Evolutionary conservation across 179 eudicot species (phyloP).

Genomic region (Nepenthes alata): DNA sequence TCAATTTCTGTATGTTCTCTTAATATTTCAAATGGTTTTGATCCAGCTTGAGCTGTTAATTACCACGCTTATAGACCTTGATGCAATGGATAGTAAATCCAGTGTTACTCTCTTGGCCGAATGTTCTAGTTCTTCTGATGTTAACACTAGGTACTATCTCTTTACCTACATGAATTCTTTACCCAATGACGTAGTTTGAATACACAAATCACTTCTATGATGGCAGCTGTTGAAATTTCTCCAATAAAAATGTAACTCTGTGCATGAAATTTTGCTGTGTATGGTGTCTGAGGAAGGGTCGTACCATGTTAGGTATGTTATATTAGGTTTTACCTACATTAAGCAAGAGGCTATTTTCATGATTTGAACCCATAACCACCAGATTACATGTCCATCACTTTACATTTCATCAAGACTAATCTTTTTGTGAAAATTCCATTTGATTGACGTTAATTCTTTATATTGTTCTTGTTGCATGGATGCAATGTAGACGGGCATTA

Average conservation of each 20-base stretch:
- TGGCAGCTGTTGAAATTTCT: too few relatives aligned
- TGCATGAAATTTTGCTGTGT: too few relatives aligned
- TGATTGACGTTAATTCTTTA: neutral
- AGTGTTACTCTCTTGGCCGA: conserved; percentile 82
- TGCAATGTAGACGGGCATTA: conserved; percentile 55
- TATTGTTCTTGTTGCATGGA: neutral
- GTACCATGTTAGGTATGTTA: too few relatives aligned
- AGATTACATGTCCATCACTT: too few relatives aligned
- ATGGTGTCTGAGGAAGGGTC: too few relatives aligned
- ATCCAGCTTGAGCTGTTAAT: conserved; percentile 82
- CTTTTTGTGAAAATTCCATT: neutral
- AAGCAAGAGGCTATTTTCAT: too few relatives aligned
- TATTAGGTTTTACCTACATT: too few relatives aligned
- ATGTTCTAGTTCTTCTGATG: conserved; percentile 90
- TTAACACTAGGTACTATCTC: conserved; percentile 54
- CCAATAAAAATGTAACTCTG: too few relatives aligned
- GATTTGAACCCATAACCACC: too few relatives aligned
- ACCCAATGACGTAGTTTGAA: too few relatives aligned
- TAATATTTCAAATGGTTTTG: conserved; percentile 4
- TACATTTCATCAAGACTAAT: neutral
- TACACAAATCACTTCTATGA: too few relatives aligned
- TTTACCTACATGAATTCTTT: neutral
- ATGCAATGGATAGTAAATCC: conserved; percentile 97
- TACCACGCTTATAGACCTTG: conserved; percentile 88
- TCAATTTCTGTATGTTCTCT: neutral